Evolutionary conservation across 2,329 filamentous ascomycete genomes (phyloP).

Genomic region (Aspergillus pseudotamarii): DNA sequence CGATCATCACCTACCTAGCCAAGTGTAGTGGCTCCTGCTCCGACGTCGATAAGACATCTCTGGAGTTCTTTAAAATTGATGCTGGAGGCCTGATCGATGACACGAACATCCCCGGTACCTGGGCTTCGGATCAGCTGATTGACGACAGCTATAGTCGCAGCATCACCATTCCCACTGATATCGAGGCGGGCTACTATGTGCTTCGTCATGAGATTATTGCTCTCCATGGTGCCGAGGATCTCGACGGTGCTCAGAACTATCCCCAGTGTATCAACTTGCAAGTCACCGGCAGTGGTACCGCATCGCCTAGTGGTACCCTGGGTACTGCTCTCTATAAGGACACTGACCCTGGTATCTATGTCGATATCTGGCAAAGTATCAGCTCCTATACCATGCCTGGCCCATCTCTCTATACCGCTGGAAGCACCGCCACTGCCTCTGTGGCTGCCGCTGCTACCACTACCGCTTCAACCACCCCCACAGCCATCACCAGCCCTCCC

Average conservation of each 20-base stretch:
- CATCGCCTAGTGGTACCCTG: constrained; percentile 47
- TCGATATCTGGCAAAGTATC: constrained; percentile 55
- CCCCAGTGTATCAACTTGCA: constrained; percentile 61
- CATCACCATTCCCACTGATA: constrained; percentile 46
- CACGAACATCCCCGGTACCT: constrained; percentile 47
- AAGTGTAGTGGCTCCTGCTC: constrained; percentile 57
- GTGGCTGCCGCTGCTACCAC: constrained; percentile 12
- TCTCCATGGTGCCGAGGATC: constrained; percentile 46
- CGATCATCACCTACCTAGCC: constrained; percentile 65
- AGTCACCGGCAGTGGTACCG: constrained; percentile 55
- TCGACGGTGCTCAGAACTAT: constrained; percentile 53
- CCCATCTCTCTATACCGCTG: constrained; percentile 18
- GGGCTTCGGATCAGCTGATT: constrained; percentile 57
- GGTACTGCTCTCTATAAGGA: constrained; percentile 58
- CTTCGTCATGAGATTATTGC: constrained; percentile 57
- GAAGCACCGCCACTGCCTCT: constrained; percentile 18
- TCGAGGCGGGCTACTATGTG: constrained; percentile 54
- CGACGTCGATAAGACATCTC: constrained; percentile 51
- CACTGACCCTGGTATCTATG: constrained; percentile 58
- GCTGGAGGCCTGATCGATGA: constrained; percentile 53
- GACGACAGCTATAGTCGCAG: constrained; percentile 52
- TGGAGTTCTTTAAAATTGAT: constrained; percentile 65
- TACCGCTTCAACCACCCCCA: neutral
- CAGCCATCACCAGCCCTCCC: neutral
- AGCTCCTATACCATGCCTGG: constrained; percentile 20